Base-by-base conservation (phyloP, 306 rosid genomes). In the Oemleria cerasiformis region DNA sequence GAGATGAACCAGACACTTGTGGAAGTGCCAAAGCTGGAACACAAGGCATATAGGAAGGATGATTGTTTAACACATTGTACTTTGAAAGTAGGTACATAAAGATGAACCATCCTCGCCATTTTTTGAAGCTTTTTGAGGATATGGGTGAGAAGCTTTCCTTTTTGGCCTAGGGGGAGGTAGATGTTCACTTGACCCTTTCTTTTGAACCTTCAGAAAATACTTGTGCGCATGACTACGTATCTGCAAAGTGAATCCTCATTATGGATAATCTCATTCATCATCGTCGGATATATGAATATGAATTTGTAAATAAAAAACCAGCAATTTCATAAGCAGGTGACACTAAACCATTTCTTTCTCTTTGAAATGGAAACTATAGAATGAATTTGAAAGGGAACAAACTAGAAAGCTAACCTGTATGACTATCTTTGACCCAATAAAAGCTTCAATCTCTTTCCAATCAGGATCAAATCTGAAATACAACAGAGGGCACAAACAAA, bases 381-480 rank as follows among this genome's bases (percentile, higher is more conserved):
- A n/a, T 0, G 23, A 56, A 55, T 19, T 25, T 25, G 30, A 25
- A 25, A 25, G 30, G 30, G 30, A 25, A 25, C 1, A 25, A 25
- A 25, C 36, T 36, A 20, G 57, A 60, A 65, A 66, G 70, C 67
- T 74, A 82, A 91, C 99, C 97, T 91, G 99, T 71, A 94, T 94
- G 74, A 89, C 99, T 30, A 96, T 89, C 81, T 94, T 94, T 14
- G 99, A 94, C 56, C 97, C 96, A 67, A 94, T 69, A 85, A 91
- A 94, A 30, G 99, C 97, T 87, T 94, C 99, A 81, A 94, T 94
- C 85, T 94, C 91, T 84, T 94, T 94, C 99, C 99, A 94, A 77
- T 94, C 99, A 38, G 96, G 99, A 72, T 94, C 99, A 86, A 94
- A 94, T 38, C 97, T 94, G 84, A 49, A 25, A 79, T 41, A 66